phyloP scores from a whole-genome alignment of 1,139 yeast genomes.

The Hemisphaericaspora xylanilytica region DNA sequence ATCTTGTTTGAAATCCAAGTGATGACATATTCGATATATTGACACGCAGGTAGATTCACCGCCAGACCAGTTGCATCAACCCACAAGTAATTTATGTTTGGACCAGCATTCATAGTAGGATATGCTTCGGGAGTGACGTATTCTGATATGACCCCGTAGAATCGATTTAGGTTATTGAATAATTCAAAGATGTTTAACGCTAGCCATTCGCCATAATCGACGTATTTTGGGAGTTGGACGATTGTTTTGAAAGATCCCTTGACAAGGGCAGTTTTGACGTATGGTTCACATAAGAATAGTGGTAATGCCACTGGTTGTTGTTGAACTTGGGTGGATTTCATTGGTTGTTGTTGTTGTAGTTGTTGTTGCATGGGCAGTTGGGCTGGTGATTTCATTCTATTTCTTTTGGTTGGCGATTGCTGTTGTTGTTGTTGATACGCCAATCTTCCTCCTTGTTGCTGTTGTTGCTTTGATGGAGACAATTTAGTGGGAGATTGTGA shows the following conservation, averaged over 20 bases:
- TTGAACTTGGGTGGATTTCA: background rate
- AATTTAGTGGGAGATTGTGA: slow-evolving; percentile 32
- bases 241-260: slow-evolving; percentile 97
- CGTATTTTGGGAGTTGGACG: slow-evolving; percentile 92
- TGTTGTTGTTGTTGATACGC: slow-evolving; percentile 17
- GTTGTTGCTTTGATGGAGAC: slow-evolving; percentile 25
- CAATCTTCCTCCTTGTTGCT: too few relatives aligned
- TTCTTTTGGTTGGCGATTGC: slow-evolving; percentile 36
- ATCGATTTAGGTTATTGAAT: slow-evolving; percentile 80
- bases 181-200: slow-evolving; percentile 91
- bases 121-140: slow-evolving; percentile 84
- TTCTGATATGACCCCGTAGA: slow-evolving; percentile 84
- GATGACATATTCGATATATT: slow-evolving; percentile 86
- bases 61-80: slow-evolving; percentile 76
- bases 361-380: slow-evolving; percentile 16
- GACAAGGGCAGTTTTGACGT: slow-evolving; percentile 88
- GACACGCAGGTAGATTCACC: slow-evolving; percentile 85
- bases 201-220: slow-evolving; percentile 92
- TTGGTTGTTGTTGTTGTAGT: background rate
- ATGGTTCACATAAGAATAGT: slow-evolving; percentile 85
- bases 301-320: slow-evolving; percentile 35
- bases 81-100: slow-evolving; percentile 89
- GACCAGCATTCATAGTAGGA: slow-evolving; percentile 96
- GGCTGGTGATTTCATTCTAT: slow-evolving; percentile 13
- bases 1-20: slow-evolving; percentile 88